Conservation (phyloP, 78 protist genomes). For the Dictyostelium intermedium region DNA sequence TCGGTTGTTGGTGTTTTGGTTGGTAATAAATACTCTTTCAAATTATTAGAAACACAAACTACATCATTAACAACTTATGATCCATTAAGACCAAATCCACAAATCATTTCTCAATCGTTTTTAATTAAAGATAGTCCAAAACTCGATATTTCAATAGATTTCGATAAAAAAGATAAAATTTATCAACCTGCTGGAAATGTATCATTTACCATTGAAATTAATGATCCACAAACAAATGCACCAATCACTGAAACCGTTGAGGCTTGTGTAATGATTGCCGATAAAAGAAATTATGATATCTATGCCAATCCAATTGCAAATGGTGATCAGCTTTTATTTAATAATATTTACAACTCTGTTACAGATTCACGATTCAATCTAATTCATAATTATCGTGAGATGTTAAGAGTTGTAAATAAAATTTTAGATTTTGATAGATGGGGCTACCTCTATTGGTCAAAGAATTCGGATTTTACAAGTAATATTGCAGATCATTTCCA, state of each 20-base stretch:
- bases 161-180: neutral
- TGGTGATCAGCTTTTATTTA: constrained; percentile 13
- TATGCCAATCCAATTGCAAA: constrained; percentile 4
- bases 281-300: constrained; percentile 37
- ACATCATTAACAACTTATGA: neutral
- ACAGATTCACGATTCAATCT: constrained; percentile 5
- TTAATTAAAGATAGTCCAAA: neutral
- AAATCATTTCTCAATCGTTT: neutral
- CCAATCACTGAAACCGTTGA: neutral
- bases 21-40: neutral
- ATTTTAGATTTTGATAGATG: neutral
- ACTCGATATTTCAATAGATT: neutral
- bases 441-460: neutral
- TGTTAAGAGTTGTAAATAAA: neutral
- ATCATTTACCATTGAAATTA: neutral
- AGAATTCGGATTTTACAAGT: neutral
- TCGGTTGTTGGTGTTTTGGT: neutral
- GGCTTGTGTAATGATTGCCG: constrained; percentile 44
- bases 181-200: constrained; percentile 3
- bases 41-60: neutral
- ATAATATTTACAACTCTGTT: no score
- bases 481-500: neutral
- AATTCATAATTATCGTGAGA: neutral
- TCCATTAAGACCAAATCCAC: neutral
- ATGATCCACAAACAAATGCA: neutral